A percentile compares a stretch with the other conserved stretches of the same genome.
phyloP scores from a whole-genome alignment of 768 basidiomycete genomes.

The Boletales sp. region DNA sequence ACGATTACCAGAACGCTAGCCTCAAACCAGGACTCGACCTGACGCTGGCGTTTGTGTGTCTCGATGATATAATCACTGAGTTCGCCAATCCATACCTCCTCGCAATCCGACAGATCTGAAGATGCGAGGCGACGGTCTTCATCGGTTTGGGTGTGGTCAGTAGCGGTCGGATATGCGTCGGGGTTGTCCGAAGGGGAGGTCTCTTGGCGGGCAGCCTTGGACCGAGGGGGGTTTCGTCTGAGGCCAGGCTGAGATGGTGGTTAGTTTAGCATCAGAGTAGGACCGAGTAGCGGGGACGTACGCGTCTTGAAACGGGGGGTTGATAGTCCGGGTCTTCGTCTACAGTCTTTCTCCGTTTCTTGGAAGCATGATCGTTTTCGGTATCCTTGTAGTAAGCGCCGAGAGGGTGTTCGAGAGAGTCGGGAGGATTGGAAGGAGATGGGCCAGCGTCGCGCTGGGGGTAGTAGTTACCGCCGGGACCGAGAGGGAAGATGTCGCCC shows the following conservation, averaged over 20 bases:
- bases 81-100: constrained; percentile 72
- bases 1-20: constrained; percentile 55
- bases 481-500: constrained; percentile 35
- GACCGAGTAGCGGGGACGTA: constrained; percentile 35
- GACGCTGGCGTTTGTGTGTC: constrained; percentile 68
- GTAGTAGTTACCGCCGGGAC: constrained; percentile 36
- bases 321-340: constrained; percentile 55
- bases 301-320: constrained; percentile 47
- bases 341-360: constrained; percentile 48
- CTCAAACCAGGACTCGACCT: constrained; percentile 73
- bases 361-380: constrained; percentile 32
- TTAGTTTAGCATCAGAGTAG: not conserved
- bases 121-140: constrained; percentile 50
- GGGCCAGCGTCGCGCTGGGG: constrained; percentile 23
- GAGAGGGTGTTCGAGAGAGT: constrained; percentile 15
- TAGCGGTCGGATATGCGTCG: constrained; percentile 13
- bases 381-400: constrained; percentile 30
- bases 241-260: constrained; percentile 31
- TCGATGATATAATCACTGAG: constrained; percentile 66
- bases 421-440: constrained; percentile 14
- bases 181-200: constrained; percentile 23
- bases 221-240: constrained; percentile 41
- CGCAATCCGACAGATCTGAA: constrained; percentile 80
- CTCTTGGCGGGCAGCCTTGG: constrained; percentile 32
- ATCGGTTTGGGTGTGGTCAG: constrained; percentile 27